Evolutionary conservation across 768 basidiomycete species (phyloP).

Genomic region (Lepiota brunneoincarnata): DNA sequence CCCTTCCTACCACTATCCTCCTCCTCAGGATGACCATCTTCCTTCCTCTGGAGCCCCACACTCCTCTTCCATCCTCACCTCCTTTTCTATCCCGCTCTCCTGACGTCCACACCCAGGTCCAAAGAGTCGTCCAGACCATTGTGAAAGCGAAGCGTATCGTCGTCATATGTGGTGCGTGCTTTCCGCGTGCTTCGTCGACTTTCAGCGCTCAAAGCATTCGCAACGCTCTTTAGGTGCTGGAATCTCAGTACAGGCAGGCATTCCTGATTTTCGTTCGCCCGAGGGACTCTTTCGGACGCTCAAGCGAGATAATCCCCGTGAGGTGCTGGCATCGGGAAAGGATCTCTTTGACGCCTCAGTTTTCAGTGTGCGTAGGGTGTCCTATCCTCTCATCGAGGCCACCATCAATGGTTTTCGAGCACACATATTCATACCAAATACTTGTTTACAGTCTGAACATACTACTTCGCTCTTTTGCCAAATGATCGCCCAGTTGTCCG

Average conservation of each 20-base stretch:
- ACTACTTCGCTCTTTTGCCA: slow-evolving; percentile 80
- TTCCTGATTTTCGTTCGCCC: slow-evolving; percentile 85
- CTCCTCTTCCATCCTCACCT: slow-evolving; percentile 48
- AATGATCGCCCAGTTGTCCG: slow-evolving; percentile 84
- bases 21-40: slow-evolving; percentile 54
- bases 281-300: slow-evolving; percentile 78
- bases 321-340: slow-evolving; percentile 70
- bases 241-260: slow-evolving; percentile 83
- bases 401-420: not conserved
- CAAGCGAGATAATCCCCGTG: slow-evolving; percentile 76
- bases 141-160: slow-evolving; percentile 80
- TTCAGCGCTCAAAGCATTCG: slow-evolving; percentile 8
- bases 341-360: slow-evolving; percentile 91
- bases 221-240: slow-evolving; percentile 62
- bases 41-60: slow-evolving; percentile 52
- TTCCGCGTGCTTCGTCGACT: slow-evolving; percentile 10
- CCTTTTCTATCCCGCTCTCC: slow-evolving; percentile 51
- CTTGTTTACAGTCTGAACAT: slow-evolving; percentile 57
- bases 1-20: slow-evolving; percentile 6
- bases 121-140: slow-evolving; percentile 60
- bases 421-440: slow-evolving; percentile 9
- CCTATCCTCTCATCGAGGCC: not conserved
- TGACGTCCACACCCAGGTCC: slow-evolving; percentile 45
- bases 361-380: slow-evolving; percentile 61
- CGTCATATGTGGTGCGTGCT: slow-evolving; percentile 76